Evolutionary conservation across 441 rosid species (phyloP), one percentile per base, ranked within the genome.

Genomic region (Populus tomentosa): DNA sequence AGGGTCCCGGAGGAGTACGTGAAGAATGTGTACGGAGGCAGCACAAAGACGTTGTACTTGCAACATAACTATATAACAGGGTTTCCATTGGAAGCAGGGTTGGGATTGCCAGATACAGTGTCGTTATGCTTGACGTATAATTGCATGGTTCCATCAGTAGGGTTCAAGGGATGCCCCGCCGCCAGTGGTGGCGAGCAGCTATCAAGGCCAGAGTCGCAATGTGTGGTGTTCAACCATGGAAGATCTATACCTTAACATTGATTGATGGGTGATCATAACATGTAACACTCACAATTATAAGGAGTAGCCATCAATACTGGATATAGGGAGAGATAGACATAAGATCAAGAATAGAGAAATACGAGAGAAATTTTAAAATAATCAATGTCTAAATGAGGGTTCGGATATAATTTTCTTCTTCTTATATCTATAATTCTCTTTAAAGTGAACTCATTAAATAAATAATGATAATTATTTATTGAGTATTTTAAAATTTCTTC

Each of bases 81-180:
- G 36, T 90, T 94, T 79, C 87, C 90, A 11, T 74, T 86, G 74
- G 84, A 70, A 24, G 76, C 81, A 3, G 86, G 87, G 16, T 62
- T 33, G 32, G 83, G 61, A 23, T 75, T 94, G 68, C 97, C 96
- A 0, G 88, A 82, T 69, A 74, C 91, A 26, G 89, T 74, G 70
- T 84, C 88, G 67, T 68, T 94, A 62, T 92, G 97, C 85, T 83
- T 92, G 88, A 85, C 90, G 1, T 94, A 94, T 67, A 94, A 94
- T 74, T 94, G 97, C 80, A 88, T 92, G 92, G 84, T 73, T 66
- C 93, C 30, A 24, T 80, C 86, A 6, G 79, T 87, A 6, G 94
- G 94, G 36, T 71, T 85, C 28, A 75, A 82, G 67, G 76, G 84
- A 1, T 94, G 96, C 80, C 97, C 30, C 30, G 30, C 97, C 0